These are phyloP conservation scores for Neopestalotiopsis clavispora DNA, from an alignment of 2,329 filamentous ascomycete genomes.

Conservation along the genomic window DNA sequence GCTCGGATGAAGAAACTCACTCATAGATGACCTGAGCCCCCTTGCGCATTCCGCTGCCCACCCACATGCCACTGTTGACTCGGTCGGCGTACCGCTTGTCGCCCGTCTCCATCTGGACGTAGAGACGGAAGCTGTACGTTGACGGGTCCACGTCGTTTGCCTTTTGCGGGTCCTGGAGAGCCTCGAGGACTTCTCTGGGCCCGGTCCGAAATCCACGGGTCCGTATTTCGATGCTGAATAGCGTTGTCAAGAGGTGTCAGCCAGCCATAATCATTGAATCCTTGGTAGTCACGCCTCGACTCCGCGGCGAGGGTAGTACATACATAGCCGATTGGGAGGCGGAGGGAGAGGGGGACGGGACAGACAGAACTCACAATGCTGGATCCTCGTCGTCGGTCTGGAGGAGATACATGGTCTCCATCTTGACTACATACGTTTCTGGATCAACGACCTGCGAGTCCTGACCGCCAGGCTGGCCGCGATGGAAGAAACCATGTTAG, in stretches of 20 bases:
- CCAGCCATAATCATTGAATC: no score
- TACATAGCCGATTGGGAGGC: no score
- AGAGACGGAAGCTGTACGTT: constrained; percentile 22
- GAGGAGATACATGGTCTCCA: constrained; percentile 55
- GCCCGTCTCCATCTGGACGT: constrained; percentile 23
- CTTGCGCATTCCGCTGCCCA: constrained; percentile 23
- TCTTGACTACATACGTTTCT: constrained; percentile 32
- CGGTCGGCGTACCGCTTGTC: constrained; percentile 18
- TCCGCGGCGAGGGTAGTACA: not conserved
- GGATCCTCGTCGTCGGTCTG: constrained; percentile 52
- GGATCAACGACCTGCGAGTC: constrained; percentile 38
- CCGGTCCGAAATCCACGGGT: constrained; percentile 21
- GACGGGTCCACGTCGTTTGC: constrained; percentile 16
- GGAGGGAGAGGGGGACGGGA: not conserved
- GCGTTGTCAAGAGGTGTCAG: no score
- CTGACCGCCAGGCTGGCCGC: constrained; percentile 39
- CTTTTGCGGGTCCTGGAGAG: constrained; percentile 20
- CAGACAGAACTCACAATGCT: constrained; percentile 42
- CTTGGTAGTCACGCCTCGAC: no score
- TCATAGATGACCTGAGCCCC: constrained; percentile 25
- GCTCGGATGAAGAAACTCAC: constrained; percentile 16
- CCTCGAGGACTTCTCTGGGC: constrained; percentile 20
- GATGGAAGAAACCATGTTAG: not conserved
- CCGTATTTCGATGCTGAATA: constrained; percentile 21
- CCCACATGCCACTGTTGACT: constrained; percentile 23